Base-by-base conservation (phyloP, 768 basidiomycete species). In the Rhizopogon vulgaris region DNA sequence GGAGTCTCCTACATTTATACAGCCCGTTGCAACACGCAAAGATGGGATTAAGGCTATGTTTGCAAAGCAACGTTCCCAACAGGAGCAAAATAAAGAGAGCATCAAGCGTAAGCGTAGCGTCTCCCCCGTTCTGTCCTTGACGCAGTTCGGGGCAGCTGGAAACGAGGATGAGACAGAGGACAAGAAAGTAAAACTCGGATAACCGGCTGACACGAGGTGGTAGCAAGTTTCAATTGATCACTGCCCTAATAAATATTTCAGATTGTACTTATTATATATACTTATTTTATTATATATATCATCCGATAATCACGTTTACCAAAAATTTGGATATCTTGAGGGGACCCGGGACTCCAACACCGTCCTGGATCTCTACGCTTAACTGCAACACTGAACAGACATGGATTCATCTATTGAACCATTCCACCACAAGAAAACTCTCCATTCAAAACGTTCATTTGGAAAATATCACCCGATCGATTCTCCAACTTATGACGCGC, bases 1-100 rank as follows among this genome's bases (percentile, higher is more conserved):
- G 7, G 87, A 98, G 61, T 92, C 88, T 1, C 69, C 87, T 0
- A 78, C 83, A 0, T 96, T 89, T 65, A 83, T 96, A 49, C 76
- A 90, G 59, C 93, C 94, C 0, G 69, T 96, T 17, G 71, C 82
- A 8, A 73, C 78, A 41, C 80, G 94, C 18, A 87, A 87, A 60
- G 94, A 94, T 59, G 92, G 94, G 6, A 95, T 92, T 48, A 75
- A 84, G 61, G 84, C 87, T 8, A 82, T 91, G 79, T 92, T 93
- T 56, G 75, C 80, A 1, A 85, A 81, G 56, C 89, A 90, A 60
- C 70, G 60, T 48, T 60, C 61, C 32, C 58, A 56, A 48, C 57
- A 62, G 32, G 50, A 17, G 18, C 30, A 37, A 41, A 38, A 28
- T 39, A 59, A 51, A 38, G 47, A 53, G 10, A 49, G 51, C 1